A percentile compares a stretch with the other conserved stretches of the same genome.
These are phyloP conservation scores for Panicum miliaceum DNA, from an alignment of 176 grass and related monocot genomes.

Conservation along the genomic window DNA sequence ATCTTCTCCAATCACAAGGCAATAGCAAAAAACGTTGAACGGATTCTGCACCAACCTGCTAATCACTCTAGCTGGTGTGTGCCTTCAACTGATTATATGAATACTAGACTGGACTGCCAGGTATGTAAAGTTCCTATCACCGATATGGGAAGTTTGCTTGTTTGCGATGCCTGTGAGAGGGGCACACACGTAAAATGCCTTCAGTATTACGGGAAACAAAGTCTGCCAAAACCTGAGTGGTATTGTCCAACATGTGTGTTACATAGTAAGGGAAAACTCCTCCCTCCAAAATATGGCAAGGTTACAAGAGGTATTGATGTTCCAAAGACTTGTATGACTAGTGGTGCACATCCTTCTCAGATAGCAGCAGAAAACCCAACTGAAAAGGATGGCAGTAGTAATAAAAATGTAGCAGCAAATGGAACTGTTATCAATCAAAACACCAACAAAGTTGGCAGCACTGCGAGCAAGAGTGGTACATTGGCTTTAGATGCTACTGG, in stretches of 20 bases:
- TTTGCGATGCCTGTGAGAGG: constrained; percentile 87
- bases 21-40: constrained; percentile 56
- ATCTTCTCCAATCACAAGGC: constrained; percentile 50
- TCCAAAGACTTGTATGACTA: constrained; percentile 42
- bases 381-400: constrained; percentile 41
- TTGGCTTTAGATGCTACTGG: constrained; percentile 19
- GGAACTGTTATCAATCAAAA: constrained; percentile 39
- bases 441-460: constrained; percentile 19
- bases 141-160: constrained; percentile 59
- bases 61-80: constrained; percentile 57
- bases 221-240: constrained; percentile 64
- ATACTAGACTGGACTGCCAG: constrained; percentile 57
- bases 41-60: constrained; percentile 43
- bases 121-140: constrained; percentile 55
- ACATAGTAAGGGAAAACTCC: constrained; percentile 58
- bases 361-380: constrained; percentile 41
- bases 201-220: constrained; percentile 50
- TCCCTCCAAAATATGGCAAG: constrained; percentile 82
- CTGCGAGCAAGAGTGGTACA: constrained; percentile 4
- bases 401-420: constrained; percentile 44
- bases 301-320: constrained; percentile 59
- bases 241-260: constrained; percentile 65
- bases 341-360: constrained; percentile 27
- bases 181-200: constrained; percentile 70
- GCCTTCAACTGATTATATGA: constrained; percentile 78